Conservation (phyloP, 2,329 filamentous ascomycete species). For the Apiospora arundinis region DNA sequence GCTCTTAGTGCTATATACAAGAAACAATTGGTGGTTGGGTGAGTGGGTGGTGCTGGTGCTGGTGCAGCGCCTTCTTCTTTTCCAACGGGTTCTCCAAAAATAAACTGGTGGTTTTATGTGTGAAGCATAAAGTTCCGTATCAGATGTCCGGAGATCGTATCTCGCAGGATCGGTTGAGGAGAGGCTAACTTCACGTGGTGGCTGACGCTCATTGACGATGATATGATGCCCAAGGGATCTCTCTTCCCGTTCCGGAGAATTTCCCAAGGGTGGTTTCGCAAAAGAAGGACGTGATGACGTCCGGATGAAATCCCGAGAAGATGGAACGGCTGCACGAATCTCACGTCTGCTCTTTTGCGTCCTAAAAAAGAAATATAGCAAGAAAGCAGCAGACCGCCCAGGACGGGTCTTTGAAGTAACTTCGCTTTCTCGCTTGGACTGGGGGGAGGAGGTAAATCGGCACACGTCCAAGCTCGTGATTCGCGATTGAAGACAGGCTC, state of each 20-base stretch:
- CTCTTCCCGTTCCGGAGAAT: slow-evolving; percentile 5
- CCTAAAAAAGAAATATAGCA: not conserved
- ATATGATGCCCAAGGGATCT: slow-evolving; percentile 1
- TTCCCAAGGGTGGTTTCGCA: not conserved
- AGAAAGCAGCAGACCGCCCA: slow-evolving; percentile 14
- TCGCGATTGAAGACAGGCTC: slow-evolving; percentile 22
- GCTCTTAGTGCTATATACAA: slow-evolving; percentile 14
- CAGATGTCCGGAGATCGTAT: slow-evolving; percentile 13
- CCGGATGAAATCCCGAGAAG: not conserved
- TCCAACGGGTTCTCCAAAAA: not conserved
- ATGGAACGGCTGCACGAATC: slow-evolving; percentile 1
- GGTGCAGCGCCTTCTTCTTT: not conserved
- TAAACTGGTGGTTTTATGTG: not conserved
- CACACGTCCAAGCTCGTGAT: slow-evolving; percentile 25
- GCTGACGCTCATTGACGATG: slow-evolving; percentile 25
- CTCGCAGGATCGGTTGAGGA: slow-evolving; percentile 4
- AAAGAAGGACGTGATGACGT: not conserved
- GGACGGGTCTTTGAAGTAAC: not conserved
- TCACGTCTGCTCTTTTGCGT: slow-evolving; percentile 5
- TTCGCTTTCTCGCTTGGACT: slow-evolving; percentile 15
- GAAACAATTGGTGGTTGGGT: not conserved
- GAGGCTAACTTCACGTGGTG: slow-evolving; percentile 17
- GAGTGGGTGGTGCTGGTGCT: not conserved
- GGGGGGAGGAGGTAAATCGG: slow-evolving; percentile 11
- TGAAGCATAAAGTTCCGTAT: not conserved